Evolutionary conservation across 2,329 filamentous ascomycete species (phyloP).

Genomic region (Uncinocarpus reesii): DNA sequence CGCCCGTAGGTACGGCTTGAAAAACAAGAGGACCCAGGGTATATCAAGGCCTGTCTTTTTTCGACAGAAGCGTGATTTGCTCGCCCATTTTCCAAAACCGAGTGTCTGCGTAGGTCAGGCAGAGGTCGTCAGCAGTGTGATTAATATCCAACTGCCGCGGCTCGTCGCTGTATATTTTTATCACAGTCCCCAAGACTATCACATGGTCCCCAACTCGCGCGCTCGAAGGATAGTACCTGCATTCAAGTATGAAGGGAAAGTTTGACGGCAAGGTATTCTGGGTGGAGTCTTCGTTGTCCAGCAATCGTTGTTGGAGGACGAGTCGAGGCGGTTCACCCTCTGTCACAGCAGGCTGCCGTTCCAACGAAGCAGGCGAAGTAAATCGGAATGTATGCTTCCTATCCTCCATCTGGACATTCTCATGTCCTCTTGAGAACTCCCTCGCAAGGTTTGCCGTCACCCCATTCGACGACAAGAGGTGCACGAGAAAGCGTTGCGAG

Average conservation of each 20-base stretch:
- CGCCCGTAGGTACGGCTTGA: not conserved
- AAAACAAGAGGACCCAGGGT: not conserved
- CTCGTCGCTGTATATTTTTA: slow-evolving; percentile 23
- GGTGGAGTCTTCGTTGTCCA: not conserved
- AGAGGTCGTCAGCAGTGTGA: slow-evolving; percentile 21
- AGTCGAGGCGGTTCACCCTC: slow-evolving; percentile 17
- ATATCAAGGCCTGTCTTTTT: not conserved
- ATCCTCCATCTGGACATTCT: slow-evolving; percentile 24
- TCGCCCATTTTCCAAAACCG: slow-evolving; percentile 35
- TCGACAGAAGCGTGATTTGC: slow-evolving; percentile 20
- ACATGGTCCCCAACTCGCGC: slow-evolving; percentile 34
- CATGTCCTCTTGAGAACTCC: slow-evolving; percentile 34
- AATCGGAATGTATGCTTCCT: slow-evolving; percentile 15
- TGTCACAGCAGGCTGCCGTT: slow-evolving; percentile 6
- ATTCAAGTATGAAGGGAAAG: slow-evolving; percentile 36
- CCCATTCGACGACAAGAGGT: slow-evolving; percentile 37
- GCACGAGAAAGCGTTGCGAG: slow-evolving; percentile 41
- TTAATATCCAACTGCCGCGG: not conserved
- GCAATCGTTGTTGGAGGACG: not conserved
- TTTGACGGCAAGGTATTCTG: slow-evolving; percentile 12
- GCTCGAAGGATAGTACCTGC: slow-evolving; percentile 28
- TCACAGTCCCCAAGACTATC: slow-evolving; percentile 31
- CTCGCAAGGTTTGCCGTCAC: slow-evolving; percentile 30
- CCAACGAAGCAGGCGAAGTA: slow-evolving; percentile 7
- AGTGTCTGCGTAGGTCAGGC: slow-evolving; percentile 36